phyloP scores from a whole-genome alignment of 441 rosid species.

The Viola pubescens region DNA sequence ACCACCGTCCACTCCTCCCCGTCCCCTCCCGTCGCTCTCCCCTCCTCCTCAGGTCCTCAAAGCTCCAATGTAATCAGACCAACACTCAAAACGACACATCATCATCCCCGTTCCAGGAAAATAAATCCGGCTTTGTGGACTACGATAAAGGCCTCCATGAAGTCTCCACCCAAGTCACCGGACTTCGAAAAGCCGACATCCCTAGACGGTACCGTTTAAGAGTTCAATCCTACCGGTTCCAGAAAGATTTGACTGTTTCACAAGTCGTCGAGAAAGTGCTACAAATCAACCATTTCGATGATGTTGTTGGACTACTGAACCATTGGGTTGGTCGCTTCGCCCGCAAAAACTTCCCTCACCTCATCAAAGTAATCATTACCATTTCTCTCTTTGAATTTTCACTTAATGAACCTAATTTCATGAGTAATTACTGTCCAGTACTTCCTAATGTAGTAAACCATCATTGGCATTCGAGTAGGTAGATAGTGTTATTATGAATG shows the following conservation, averaged over 20 bases:
- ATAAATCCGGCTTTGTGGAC: constrained; percentile 54
- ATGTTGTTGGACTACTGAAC: constrained; percentile 54
- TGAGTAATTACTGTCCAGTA: neutral
- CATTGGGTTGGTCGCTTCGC: constrained; percentile 78
- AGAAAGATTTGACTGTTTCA: constrained; percentile 72
- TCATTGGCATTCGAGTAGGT: too few species aligned
- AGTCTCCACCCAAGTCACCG: constrained; percentile 49
- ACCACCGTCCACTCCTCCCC: constrained; percentile 5
- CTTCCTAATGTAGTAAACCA: too few species aligned
- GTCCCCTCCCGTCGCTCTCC: constrained; percentile 17
- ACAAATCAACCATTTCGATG: constrained; percentile 45
- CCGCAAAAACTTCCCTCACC: constrained; percentile 62
- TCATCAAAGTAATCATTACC: constrained; percentile 43
- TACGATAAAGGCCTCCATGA: constrained; percentile 66
- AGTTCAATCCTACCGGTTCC: constrained; percentile 61
- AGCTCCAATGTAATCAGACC: constrained; percentile 28
- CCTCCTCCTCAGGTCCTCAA: neutral
- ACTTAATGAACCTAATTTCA: neutral
- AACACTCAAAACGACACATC: constrained; percentile 24
- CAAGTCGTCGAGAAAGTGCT: constrained; percentile 49
- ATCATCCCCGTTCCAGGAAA: constrained; percentile 28
- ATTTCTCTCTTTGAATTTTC: neutral
- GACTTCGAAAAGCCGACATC: constrained; percentile 53
- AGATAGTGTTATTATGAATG: too few species aligned
- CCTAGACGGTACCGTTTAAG: constrained; percentile 49